These are phyloP conservation scores for Pseudoscleropodium purum DNA, from an alignment of 225 moss, liverwort and hornwort species.

Conservation along the genomic window DNA sequence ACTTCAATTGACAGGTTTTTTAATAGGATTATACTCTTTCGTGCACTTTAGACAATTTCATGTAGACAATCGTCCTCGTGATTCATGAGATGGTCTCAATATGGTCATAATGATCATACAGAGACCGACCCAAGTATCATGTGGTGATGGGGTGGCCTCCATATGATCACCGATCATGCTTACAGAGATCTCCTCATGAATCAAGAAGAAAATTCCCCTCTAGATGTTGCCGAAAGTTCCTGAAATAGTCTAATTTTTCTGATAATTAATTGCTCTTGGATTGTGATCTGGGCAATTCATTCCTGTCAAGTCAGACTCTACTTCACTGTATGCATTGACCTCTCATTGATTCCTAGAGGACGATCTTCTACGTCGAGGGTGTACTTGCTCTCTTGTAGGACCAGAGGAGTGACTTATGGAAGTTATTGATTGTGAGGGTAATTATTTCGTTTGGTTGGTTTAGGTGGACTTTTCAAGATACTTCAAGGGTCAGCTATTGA, in stretches of 20 bases:
- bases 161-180: not conserved
- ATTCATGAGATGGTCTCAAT: not conserved
- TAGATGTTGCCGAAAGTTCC: not conserved
- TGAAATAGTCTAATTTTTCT: not conserved
- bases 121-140: not conserved
- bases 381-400: not conserved
- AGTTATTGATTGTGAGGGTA: not conserved
- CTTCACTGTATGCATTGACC: not conserved
- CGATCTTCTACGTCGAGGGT: not conserved
- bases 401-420: not conserved
- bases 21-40: not conserved
- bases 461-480: conserved; percentile 83
- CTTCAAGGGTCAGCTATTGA: conserved; percentile 75
- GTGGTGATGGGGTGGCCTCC: not conserved
- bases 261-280: not conserved
- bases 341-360: not conserved
- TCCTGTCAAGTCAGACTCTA: not conserved
- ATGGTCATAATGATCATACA: not conserved
- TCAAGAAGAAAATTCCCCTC: not conserved
- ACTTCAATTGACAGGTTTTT: not conserved
- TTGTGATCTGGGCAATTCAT: not conserved
- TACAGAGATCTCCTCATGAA: not conserved
- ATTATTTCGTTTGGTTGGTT: not conserved
- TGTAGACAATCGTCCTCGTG: not conserved
- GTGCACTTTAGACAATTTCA: not conserved